A percentile compares a stretch with the other conserved stretches of the same genome.
These are phyloP conservation scores for Colletotrichum kahawae DNA, from an alignment of 2,329 filamentous ascomycete genomes.

Conservation along the genomic window DNA sequence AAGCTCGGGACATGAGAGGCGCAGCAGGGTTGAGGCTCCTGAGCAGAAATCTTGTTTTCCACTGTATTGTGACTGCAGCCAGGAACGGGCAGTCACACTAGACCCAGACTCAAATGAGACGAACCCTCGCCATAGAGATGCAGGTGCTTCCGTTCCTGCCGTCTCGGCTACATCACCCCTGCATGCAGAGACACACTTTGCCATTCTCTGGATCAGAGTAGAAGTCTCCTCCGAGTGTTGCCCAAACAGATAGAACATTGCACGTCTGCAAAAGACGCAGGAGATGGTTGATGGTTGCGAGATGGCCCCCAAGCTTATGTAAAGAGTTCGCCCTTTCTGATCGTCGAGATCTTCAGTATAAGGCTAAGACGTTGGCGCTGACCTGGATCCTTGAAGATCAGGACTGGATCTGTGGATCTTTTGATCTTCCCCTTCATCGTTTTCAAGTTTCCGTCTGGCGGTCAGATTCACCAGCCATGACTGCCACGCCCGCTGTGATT, in stretches of 20 bases:
- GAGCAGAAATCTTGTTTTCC: background rate
- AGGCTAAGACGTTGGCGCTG: background rate
- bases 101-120: background rate
- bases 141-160: background rate
- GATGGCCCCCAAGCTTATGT: background rate
- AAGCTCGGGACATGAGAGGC: background rate
- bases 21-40: background rate
- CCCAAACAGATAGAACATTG: background rate
- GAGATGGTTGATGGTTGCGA: background rate
- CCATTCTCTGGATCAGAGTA: background rate
- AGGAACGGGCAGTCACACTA: background rate
- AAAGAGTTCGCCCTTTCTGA: background rate
- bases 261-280: background rate
- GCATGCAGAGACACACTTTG: background rate
- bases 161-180: background rate
- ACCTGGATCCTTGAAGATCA: background rate
- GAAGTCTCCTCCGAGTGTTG: background rate
- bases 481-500: background rate
- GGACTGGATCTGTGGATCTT: background rate
- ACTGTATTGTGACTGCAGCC: background rate
- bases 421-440: background rate
- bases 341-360: background rate
- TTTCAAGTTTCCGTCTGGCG: background rate
- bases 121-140: background rate
- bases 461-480: background rate